Evolutionary conservation across 2,329 filamentous ascomycete genomes (phyloP).

Genomic region (Apiospora koreana): DNA sequence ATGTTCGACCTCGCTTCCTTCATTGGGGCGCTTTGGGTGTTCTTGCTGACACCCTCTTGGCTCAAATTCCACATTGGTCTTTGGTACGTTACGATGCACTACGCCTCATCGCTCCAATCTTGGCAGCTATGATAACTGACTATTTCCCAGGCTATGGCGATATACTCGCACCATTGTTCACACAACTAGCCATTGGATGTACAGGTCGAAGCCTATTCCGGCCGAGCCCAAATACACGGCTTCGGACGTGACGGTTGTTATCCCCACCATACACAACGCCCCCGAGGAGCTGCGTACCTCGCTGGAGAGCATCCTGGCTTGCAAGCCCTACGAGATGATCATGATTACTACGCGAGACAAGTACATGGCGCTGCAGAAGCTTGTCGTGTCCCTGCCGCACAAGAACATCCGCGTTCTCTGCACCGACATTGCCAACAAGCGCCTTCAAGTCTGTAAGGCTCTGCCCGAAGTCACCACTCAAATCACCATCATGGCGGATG

Average conservation of each 20-base stretch:
- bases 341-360: conserved; percentile 87
- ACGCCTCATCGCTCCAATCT: neutral
- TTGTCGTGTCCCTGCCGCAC: conserved; percentile 61
- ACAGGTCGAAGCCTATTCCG: conserved; percentile 81
- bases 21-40: neutral
- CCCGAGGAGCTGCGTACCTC: conserved; percentile 83
- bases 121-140: conserved; percentile 21
- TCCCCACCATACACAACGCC: conserved; percentile 87
- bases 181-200: conserved; percentile 80
- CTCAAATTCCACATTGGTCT: conserved; percentile 8
- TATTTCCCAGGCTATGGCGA: conserved; percentile 70
- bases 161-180: conserved; percentile 87
- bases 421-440: conserved; percentile 89
- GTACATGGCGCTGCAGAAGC: conserved; percentile 64
- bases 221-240: conserved; percentile 77
- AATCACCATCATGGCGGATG: conserved; percentile 91
- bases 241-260: conserved; percentile 88
- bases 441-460: conserved; percentile 87
- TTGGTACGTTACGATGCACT: neutral
- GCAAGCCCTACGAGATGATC: conserved; percentile 71
- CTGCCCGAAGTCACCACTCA: conserved; percentile 81
- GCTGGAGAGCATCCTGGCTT: conserved; percentile 73
- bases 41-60: conserved; percentile 1
- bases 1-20: conserved; percentile 9
- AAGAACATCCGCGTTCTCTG: conserved; percentile 73